Conservation (phyloP, 371 early-diverging fungal genomes). For the Nematocida homosporus region DNA sequence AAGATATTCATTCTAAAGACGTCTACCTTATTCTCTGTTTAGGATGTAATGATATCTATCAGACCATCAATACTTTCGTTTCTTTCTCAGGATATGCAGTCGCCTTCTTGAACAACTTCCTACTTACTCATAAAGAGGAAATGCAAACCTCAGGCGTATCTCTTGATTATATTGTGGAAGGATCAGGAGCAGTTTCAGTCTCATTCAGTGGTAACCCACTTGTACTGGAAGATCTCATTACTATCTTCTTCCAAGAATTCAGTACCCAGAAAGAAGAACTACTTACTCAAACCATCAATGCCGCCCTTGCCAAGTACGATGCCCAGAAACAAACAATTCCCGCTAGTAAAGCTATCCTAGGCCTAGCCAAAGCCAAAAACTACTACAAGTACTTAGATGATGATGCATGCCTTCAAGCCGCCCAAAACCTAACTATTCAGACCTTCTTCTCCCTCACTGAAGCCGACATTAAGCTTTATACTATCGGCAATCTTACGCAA, state of each 20-base stretch:
- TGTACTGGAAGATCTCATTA: too few species aligned
- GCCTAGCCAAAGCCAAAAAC: conserved; percentile 1
- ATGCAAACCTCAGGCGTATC: conserved; percentile 16
- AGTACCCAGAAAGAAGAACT: not conserved
- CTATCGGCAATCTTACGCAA: conserved; percentile 30
- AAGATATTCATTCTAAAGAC: conserved; percentile 42
- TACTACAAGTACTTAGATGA: conserved; percentile 12
- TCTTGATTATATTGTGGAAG: not conserved
- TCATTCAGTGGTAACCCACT: too few species aligned
- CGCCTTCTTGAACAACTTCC: conserved; percentile 40
- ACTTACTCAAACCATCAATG: conserved; percentile 45
- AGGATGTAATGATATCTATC: conserved; percentile 14
- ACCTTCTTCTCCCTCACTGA: not conserved
- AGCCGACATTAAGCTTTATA: conserved; percentile 15
- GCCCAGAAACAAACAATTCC: conserved; percentile 27
- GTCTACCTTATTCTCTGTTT: conserved; percentile 32
- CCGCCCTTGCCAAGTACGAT: conserved; percentile 26
- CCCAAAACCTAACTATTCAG: conserved; percentile 11
- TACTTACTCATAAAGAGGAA: conserved; percentile 41
- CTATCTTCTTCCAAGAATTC: conserved; percentile 28
- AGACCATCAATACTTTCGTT: conserved; percentile 10
- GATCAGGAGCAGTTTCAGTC: too few species aligned
- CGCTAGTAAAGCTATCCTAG: conserved; percentile 1
- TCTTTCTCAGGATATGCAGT: conserved; percentile 25
- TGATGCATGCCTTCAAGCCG: conserved; percentile 8